Evolutionary conservation across 2,329 filamentous ascomycete genomes (phyloP), one percentile per base, ranked within the genome.

Genomic region (Neoarthrinium moseri): DNA sequence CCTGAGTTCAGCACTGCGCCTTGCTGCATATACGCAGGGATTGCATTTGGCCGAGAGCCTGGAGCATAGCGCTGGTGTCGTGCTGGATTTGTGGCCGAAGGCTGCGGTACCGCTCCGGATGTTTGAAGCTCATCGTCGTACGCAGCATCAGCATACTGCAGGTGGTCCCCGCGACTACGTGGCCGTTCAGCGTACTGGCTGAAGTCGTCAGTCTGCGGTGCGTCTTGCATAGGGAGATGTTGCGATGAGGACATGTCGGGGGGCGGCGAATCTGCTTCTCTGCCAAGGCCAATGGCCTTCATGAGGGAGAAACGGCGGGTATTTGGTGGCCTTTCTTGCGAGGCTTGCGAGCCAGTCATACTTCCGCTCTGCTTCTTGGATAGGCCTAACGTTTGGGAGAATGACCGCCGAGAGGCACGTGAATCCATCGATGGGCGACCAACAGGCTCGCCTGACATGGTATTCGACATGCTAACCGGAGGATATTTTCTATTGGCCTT

Each of bases 391-490:
- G 43, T 33, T 27, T 49, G 47, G 15, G 85, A 85, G 60, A 88
- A 86, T 0, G 87, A 90, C 36, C 85, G 81, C 20, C 87, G 80
- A 24, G 81, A 82, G 15, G 69, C 70, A 51, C 73, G 74, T 3
- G 86, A 91, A 54, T 91, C 88, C 59, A 88, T 81, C 1, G 87
- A 91, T 32, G 75, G 73, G 38, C 87, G 75, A 10, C 75, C 44
- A 20, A 13, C 12, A 11, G 75, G 67, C 42, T 78, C 74, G 30
- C 77, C 77, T 5, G 81, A 72, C 65, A 87, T 81, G 2, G 82
- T 74, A 51, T 86, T 86, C 51, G 86, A 81, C 90, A 96, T 95
- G 71, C 91, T 96, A 38, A 92, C 87, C 4, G 92, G 92, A 46
- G 92, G 92, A 60, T 96, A 95, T 52, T 80, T 85, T 63, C 82